Evolutionary conservation across 192 early-diverging fungal species (phyloP).

Genomic region (Gamsiella multidivaricata): DNA sequence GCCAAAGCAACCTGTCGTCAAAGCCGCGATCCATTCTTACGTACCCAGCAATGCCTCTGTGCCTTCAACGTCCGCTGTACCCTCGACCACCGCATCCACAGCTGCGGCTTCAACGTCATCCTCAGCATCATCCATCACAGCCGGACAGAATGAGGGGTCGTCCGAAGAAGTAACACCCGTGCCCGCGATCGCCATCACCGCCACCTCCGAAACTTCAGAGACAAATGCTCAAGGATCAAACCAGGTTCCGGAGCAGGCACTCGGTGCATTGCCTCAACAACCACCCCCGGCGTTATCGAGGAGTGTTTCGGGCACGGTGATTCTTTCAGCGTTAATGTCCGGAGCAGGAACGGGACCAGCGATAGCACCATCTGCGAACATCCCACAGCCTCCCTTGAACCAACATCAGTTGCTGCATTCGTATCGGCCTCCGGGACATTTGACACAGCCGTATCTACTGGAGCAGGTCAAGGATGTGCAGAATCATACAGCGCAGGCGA

Average conservation of each 20-base stretch:
- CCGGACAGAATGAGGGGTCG: background rate
- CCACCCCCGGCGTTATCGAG: background rate
- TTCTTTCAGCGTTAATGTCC: background rate
- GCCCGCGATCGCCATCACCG: background rate
- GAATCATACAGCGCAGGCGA: constrained; percentile 29
- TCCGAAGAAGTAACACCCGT: background rate
- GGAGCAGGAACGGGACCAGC: background rate
- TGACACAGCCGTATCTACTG: constrained; percentile 46
- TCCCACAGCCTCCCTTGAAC: constrained; percentile 5
- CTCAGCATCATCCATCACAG: background rate
- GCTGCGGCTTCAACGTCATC: background rate
- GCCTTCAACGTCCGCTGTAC: background rate
- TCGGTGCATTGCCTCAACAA: background rate
- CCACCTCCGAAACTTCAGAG: background rate
- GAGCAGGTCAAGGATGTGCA: constrained; percentile 50
- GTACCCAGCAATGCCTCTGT: constrained; percentile 7
- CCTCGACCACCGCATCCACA: background rate
- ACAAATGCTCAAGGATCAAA: background rate
- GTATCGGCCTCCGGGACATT: constrained; percentile 35
- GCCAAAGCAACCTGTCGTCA: constrained; percentile 40
- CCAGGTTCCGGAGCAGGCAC: background rate
- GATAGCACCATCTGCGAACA: background rate
- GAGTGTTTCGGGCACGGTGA: background rate
- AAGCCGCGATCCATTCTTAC: constrained; percentile 35
- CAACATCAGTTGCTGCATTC: constrained; percentile 25